phyloP scores from a whole-genome alignment of 305 asterid species.

The Striga hermonthica region DNA sequence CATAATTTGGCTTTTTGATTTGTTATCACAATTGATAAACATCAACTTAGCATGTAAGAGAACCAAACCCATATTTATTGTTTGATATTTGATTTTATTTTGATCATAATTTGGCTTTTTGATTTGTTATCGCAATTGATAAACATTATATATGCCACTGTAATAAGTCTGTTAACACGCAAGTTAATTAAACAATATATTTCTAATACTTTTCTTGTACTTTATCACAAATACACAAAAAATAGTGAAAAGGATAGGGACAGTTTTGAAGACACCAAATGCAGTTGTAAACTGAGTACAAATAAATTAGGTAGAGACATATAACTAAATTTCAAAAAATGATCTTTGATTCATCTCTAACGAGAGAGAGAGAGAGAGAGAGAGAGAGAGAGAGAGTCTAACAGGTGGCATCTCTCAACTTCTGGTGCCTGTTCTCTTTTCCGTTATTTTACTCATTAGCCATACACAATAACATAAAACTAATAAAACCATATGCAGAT shows the following conservation, averaged over 20 bases:
- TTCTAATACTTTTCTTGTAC: too few relatives aligned
- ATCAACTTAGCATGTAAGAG: neutral
- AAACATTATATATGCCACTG: neutral
- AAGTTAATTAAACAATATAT: too few relatives aligned
- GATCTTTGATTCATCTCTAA: slow-evolving; percentile 14
- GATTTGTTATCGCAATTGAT: neutral
- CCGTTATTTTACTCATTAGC: neutral
- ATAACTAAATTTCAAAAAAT: neutral
- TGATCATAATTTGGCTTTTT: neutral
- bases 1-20: neutral
- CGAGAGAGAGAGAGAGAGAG: neutral
- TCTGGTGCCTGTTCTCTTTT: slow-evolving; percentile 4
- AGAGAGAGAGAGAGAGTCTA: too few relatives aligned
- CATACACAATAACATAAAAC: slow-evolving; percentile 7
- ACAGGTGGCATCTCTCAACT: slow-evolving; percentile 4
- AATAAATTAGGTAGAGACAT: neutral
- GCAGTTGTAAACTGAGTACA: slow-evolving; percentile 1
- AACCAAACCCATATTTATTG: neutral
- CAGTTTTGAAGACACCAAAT: neutral
- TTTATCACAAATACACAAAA: too few relatives aligned
- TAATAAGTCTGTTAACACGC: too few relatives aligned
- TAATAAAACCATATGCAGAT: slow-evolving; percentile 11
- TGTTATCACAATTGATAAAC: neutral
- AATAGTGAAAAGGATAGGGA: neutral
- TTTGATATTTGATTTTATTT: neutral